Evolutionary conservation across 2,329 filamentous ascomycete species (phyloP).

Genomic region (Colletotrichum cuscutae): DNA sequence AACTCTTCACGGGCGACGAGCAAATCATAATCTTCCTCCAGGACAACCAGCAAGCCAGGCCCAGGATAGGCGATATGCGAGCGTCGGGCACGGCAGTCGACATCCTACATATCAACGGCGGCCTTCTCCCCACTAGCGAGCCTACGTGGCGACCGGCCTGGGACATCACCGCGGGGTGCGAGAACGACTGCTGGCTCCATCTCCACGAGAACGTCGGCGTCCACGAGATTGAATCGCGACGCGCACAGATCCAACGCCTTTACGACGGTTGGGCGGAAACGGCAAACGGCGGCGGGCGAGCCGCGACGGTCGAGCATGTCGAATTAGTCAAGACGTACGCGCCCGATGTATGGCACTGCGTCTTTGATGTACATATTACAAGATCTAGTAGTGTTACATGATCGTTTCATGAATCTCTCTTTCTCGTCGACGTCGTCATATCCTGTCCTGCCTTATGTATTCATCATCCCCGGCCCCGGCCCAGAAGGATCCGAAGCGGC

Average conservation of each 20-base stretch:
- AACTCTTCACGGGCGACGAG: conserved; percentile 55
- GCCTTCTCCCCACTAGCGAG: conserved; percentile 69
- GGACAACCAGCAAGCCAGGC: conserved; percentile 68
- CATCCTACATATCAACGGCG: conserved; percentile 71
- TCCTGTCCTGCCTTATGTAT: conserved; percentile 15
- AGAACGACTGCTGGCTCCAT: conserved; percentile 66
- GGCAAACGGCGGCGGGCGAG: conserved; percentile 35
- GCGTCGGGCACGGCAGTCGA: conserved; percentile 45
- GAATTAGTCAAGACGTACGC: conserved; percentile 77
- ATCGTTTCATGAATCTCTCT: conserved; percentile 22
- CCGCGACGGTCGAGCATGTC: conserved; percentile 61
- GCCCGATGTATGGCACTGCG: conserved; percentile 75
- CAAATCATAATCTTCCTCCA: conserved; percentile 76
- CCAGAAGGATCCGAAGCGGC: conserved; percentile 38
- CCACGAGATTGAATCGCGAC: conserved; percentile 59
- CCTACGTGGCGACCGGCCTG: conserved; percentile 63
- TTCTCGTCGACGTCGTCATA: conserved; percentile 9
- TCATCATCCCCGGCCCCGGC: background rate
- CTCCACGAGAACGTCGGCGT: conserved; percentile 74
- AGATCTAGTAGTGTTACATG: conserved; percentile 31
- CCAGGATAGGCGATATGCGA: conserved; percentile 51
- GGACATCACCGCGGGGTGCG: conserved; percentile 50
- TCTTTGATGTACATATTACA: conserved; percentile 70
- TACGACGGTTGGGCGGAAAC: conserved; percentile 51
- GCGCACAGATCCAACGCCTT: conserved; percentile 58